A percentile compares a stretch with the other conserved stretches of the same genome.
phyloP scores from a whole-genome alignment of 2,329 filamentous ascomycete species.

The Mycosphaerella sp. region DNA sequence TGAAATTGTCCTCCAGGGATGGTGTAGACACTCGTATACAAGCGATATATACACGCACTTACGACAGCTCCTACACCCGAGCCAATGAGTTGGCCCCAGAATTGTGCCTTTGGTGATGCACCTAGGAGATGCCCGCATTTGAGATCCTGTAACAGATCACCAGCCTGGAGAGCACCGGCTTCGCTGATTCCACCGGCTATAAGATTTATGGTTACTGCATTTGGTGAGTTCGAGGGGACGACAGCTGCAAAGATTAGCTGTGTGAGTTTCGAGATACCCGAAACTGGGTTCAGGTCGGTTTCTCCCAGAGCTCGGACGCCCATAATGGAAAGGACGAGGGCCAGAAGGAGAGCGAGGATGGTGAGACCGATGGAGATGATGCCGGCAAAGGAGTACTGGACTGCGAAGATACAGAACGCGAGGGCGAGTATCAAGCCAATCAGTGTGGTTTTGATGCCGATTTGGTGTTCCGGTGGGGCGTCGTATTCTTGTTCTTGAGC shows the following conservation, averaged over 20 bases:
- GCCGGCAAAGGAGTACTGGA: slow-evolving; percentile 74
- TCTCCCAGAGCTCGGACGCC: slow-evolving; percentile 61
- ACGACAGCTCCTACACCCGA: slow-evolving; percentile 78
- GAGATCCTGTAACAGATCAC: slow-evolving; percentile 93
- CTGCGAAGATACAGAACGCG: slow-evolving; percentile 69
- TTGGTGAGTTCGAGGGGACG: slow-evolving; percentile 70
- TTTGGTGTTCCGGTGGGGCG: slow-evolving; percentile 74
- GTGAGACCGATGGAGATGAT: slow-evolving; percentile 79
- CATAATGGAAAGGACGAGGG: slow-evolving; percentile 60
- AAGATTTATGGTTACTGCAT: slow-evolving; percentile 89
- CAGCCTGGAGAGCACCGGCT: slow-evolving; percentile 82
- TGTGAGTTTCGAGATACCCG: slow-evolving; percentile 91
- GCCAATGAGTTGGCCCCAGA: slow-evolving; percentile 92
- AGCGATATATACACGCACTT: slow-evolving; percentile 76
- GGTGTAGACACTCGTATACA: slow-evolving; percentile 85
- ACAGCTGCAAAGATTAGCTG: slow-evolving; percentile 92
- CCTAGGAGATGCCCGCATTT: slow-evolving; percentile 93
- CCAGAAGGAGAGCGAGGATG: slow-evolving; percentile 72
- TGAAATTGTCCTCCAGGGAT: slow-evolving; percentile 88
- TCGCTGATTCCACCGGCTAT: slow-evolving; percentile 85
- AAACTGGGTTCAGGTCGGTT: slow-evolving; percentile 93
- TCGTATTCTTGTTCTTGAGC: slow-evolving; percentile 54
- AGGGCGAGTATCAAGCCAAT: slow-evolving; percentile 73
- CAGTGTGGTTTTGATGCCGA: slow-evolving; percentile 63
- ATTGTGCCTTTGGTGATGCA: slow-evolving; percentile 88